A percentile compares a stretch with the other conserved stretches of the same genome.
These are phyloP conservation scores for Solanum pinnatisectum DNA, from an alignment of 257 asterid species.

Conservation along the genomic window DNA sequence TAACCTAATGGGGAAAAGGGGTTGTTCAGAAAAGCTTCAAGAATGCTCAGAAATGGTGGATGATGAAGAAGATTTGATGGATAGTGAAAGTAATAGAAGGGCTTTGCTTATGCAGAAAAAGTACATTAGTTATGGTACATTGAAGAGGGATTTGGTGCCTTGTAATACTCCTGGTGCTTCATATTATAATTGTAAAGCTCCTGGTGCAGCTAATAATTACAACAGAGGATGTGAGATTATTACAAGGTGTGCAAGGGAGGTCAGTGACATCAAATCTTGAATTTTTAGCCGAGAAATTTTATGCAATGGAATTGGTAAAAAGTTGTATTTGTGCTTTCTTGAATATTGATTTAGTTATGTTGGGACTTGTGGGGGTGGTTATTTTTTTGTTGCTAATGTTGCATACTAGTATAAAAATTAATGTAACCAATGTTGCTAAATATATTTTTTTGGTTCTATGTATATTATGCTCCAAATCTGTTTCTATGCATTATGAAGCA, in stretches of 20 bases:
- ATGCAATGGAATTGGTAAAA: slow-evolving; percentile 3
- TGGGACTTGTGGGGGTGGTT: neutral
- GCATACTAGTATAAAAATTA: neutral
- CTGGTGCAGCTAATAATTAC: slow-evolving; percentile 55
- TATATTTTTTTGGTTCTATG: neutral
- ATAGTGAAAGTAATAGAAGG: slow-evolving; percentile 52
- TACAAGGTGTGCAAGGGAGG: slow-evolving; percentile 73
- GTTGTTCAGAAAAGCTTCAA: slow-evolving; percentile 30
- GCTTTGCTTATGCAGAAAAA: slow-evolving; percentile 41
- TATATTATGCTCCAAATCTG: neutral
- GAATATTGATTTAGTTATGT: neutral
- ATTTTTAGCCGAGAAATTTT: neutral
- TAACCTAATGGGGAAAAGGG: slow-evolving; percentile 28
- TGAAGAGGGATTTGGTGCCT: slow-evolving; percentile 71
- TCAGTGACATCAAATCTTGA: slow-evolving; percentile 6
- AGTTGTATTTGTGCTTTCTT: neutral
- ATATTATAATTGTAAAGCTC: slow-evolving; percentile 47
- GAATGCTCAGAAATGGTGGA: slow-evolving; percentile 30
- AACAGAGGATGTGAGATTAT: slow-evolving; percentile 76
- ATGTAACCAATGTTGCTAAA: neutral
- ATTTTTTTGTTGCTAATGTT: neutral
- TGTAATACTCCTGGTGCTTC: slow-evolving; percentile 82
- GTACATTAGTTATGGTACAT: slow-evolving; percentile 62
- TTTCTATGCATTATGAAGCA: neutral
- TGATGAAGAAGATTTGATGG: slow-evolving; percentile 34